These are phyloP conservation scores for Neofusicoccum parvum DNA, from an alignment of 2,329 filamentous ascomycete species.

Conservation along the genomic window DNA sequence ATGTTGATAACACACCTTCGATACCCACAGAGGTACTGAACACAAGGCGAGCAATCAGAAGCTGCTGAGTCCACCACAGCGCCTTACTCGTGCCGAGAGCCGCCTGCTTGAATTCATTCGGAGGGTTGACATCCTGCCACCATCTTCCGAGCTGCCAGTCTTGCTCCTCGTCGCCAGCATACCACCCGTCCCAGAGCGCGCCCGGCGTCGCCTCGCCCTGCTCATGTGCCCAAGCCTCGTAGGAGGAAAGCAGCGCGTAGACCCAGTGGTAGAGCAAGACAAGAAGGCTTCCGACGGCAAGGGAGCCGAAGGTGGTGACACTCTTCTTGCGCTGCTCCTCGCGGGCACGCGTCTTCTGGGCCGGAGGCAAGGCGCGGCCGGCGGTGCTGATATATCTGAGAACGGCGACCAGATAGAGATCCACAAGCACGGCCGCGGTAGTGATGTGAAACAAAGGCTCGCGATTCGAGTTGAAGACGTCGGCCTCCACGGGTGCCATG, in stretches of 20 bases:
- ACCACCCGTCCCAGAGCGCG: constrained; percentile 43
- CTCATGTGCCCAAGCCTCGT: constrained; percentile 53
- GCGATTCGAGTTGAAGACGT: constrained; percentile 35
- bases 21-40: constrained; percentile 62
- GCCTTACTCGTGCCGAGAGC: constrained; percentile 57
- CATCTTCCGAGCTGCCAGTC: constrained; percentile 50
- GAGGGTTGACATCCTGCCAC: constrained; percentile 57
- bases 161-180: constrained; percentile 38
- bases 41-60: constrained; percentile 56
- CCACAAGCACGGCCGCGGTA: constrained; percentile 35
- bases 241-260: constrained; percentile 50
- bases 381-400: constrained; percentile 35
- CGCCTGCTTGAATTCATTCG: constrained; percentile 57
- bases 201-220: constrained; percentile 45
- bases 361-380: constrained; percentile 35
- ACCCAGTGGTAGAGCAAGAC: constrained; percentile 49
- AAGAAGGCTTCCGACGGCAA: constrained; percentile 51
- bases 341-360: constrained; percentile 37
- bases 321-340: constrained; percentile 33
- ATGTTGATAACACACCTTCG: constrained; percentile 47
- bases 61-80: constrained; percentile 66
- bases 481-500: constrained; percentile 41
- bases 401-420: constrained; percentile 33
- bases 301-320: constrained; percentile 43
- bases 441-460: constrained; percentile 36